These are phyloP conservation scores for Chaetomidium leptoderma DNA, from an alignment of 495 filamentous ascomycete species.

Conservation along the genomic window DNA sequence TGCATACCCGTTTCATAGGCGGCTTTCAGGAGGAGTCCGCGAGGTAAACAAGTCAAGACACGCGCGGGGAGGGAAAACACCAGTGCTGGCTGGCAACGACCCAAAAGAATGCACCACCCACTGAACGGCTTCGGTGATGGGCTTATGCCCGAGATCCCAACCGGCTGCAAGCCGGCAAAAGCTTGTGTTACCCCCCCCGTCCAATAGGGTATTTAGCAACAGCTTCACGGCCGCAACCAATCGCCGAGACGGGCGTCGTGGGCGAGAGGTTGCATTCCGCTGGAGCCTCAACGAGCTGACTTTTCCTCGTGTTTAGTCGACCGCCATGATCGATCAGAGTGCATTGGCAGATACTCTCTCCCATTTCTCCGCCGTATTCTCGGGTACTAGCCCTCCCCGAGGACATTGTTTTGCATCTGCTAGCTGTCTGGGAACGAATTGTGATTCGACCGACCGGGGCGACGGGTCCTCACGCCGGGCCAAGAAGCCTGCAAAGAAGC, in stretches of 20 bases:
- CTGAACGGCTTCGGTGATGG: slow-evolving; percentile 13
- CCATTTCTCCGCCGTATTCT: no score
- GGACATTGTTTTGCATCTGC: no score
- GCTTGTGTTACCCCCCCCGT: slow-evolving; percentile 1
- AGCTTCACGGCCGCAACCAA: slow-evolving; percentile 16
- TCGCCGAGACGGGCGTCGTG: slow-evolving; percentile 1
- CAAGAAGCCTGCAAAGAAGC: no score
- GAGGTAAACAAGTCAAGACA: not conserved
- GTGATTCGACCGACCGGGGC: not conserved
- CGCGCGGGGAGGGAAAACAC: no score
- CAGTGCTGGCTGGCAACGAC: no score
- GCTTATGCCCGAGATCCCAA: slow-evolving; percentile 14
- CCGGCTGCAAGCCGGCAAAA: not conserved
- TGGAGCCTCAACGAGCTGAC: slow-evolving; percentile 1
- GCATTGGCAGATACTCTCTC: not conserved
- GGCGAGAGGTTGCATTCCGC: not conserved
- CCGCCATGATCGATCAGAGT: not conserved
- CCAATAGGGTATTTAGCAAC: slow-evolving; percentile 7
- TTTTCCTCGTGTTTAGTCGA: not conserved
- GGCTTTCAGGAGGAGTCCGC: not conserved
- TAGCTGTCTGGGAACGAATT: no score
- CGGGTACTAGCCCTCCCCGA: no score
- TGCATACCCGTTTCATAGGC: not conserved
- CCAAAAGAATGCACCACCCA: no score
- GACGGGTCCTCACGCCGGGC: no score